Conservation (phyloP, 2,329 filamentous ascomycete genomes). For the Remersonia thermophila region DNA sequence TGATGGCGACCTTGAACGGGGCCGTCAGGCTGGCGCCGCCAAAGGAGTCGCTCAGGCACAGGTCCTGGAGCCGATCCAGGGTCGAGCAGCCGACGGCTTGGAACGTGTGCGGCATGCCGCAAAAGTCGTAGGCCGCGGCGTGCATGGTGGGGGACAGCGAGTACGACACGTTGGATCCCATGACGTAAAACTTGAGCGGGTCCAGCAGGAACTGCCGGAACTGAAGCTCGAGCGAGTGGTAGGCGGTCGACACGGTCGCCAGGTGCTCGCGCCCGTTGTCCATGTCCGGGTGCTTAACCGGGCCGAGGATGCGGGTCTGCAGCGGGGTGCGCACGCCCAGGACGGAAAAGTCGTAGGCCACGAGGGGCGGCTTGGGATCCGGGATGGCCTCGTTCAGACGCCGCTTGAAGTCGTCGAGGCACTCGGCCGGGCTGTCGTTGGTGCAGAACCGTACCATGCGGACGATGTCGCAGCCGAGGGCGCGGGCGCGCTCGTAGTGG, state of each 20-base stretch:
- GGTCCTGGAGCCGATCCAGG: conserved; percentile 46
- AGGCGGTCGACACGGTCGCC: conserved; percentile 39
- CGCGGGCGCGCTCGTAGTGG: conserved; percentile 41
- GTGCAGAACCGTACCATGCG: conserved; percentile 47
- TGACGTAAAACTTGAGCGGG: conserved; percentile 55
- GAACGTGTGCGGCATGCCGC: conserved; percentile 56
- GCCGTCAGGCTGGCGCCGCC: conserved; percentile 56
- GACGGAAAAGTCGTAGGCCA: conserved; percentile 34
- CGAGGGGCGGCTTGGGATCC: conserved; percentile 36
- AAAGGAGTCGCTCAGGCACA: conserved; percentile 49
- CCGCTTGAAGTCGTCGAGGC: conserved; percentile 37
- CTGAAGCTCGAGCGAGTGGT: conserved; percentile 44
- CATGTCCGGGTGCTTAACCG: conserved; percentile 34
- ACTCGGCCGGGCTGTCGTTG: conserved; percentile 40
- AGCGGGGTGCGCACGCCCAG: conserved; percentile 30
- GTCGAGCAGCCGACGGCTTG: conserved; percentile 46
- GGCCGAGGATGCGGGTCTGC: conserved; percentile 39
- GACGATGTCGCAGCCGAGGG: conserved; percentile 48
- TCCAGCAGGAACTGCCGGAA: conserved; percentile 51
- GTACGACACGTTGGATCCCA: conserved; percentile 56
- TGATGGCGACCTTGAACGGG: conserved; percentile 59
- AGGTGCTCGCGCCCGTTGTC: conserved; percentile 30
- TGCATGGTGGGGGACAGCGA: conserved; percentile 64
- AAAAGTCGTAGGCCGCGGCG: conserved; percentile 51
- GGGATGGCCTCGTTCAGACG: conserved; percentile 31